Evolutionary conservation across 1,284 basidiomycete species (phyloP), one percentile per base, ranked within the genome.

Genomic region (Nidula niveotomentosa): DNA sequence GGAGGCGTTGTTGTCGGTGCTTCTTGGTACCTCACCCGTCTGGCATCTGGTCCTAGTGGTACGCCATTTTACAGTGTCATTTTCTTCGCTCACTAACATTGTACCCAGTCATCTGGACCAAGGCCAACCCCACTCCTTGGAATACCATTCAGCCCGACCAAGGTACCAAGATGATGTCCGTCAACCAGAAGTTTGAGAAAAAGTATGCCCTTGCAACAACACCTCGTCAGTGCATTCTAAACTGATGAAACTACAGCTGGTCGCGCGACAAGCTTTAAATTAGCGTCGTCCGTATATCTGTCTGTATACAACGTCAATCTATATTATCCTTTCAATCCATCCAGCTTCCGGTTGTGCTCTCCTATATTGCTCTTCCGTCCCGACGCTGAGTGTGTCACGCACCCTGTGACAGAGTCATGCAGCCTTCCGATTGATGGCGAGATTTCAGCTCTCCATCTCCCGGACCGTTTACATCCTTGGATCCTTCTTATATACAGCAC

Each of bases 51-150:
- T 43, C 86, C 90, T 36, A 76, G 71, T 44, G 77, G 90, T 91
- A 66, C 68, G 85, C 73, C 34, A 44, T 12, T 10, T 30, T 49
- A 30, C 13, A 54, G 37, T 44, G 33, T 51, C 37, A 48, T 48
- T 48, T 56, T 15, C 48, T 30, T 30, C 30, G 30, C 30, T 30
- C 30, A 30, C 30, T 56, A 35, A 55, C 47, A 36, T 34, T 52
- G 3, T 15, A 15, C 58, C 2, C 58, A 92, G 90, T 93, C 58
- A 74, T 91, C 65, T 93, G 91, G 90, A 85, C 88, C 47, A 90
- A 85, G 75, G 75, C 63, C 66, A 93, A 93, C 77, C 89, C 90
- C 9, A 85, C 85, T 9, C 90, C 91, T 15, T 93, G 89, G 88
- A 88, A 90, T 69, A 77, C 81, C 57, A 79, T 93, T 67, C 80